Percentiles rank a stretch among this genome's conserved stretches.
phyloP scores from a whole-genome alignment of 202 grass and related monocot genomes.

The Panicum virgatum region DNA sequence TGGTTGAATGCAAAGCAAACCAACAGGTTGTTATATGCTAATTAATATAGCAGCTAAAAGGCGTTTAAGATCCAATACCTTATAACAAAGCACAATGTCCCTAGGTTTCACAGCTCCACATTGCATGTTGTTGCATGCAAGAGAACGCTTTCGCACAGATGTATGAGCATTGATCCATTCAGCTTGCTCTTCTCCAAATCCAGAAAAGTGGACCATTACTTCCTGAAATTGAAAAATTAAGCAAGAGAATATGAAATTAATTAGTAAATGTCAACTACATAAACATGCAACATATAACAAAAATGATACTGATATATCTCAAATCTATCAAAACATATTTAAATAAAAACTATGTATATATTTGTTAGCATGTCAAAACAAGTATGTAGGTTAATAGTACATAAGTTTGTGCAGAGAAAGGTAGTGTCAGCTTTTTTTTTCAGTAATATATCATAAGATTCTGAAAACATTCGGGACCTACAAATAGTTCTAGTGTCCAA shows the following conservation, averaged over 20 bases:
- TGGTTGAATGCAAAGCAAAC: too few species aligned
- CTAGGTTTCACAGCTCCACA: conserved; percentile 53
- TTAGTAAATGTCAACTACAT: neutral
- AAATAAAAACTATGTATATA: neutral
- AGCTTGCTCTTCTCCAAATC: conserved; percentile 67
- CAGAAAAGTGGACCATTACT: conserved; percentile 69
- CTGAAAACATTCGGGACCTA: neutral
- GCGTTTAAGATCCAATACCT: too few species aligned
- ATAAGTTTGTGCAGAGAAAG: neutral
- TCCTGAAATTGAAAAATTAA: conserved; percentile 33
- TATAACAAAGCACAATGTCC: conserved; percentile 42
- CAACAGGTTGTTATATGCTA: too few species aligned
- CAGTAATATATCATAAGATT: neutral
- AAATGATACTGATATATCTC: neutral
- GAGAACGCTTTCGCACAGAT: conserved; percentile 62
- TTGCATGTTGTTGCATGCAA: conserved; percentile 66
- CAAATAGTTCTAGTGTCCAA: neutral
- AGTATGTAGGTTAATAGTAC: neutral
- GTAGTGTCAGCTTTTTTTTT: neutral
- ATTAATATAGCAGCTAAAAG: too few species aligned
- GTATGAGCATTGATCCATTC: conserved; percentile 81
- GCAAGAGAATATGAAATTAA: neutral
- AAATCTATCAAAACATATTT: neutral
- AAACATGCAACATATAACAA: neutral
- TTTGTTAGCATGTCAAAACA: neutral